Evolutionary conservation across 2,329 filamentous ascomycete species (phyloP), one percentile per base, ranked within the genome.

Genomic region (Coniochaeta sp.): DNA sequence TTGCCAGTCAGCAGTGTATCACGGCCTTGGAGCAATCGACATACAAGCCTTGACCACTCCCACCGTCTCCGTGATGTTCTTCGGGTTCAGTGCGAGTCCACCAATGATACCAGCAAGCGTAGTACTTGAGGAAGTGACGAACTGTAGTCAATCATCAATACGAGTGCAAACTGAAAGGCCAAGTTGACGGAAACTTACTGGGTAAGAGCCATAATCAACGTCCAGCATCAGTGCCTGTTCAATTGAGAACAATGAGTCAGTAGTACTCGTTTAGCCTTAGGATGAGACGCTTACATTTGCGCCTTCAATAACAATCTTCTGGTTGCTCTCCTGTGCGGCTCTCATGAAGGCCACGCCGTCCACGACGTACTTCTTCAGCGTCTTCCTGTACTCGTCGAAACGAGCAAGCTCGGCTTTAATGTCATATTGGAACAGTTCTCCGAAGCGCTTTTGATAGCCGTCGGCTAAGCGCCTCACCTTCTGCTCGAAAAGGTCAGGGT

Each of bases 11-110:
- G 64, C 56, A 61, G 58, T 62, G 44, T 59, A 64, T 60, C 40
- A 63, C 54, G 36, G 54, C 58, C 58, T 62, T 47, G 52, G 60
- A 64, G 65, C 58, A 70, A 62, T 57, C 7, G 24, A 70, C 67
- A 60, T 66, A 75, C 86, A 88, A 34, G 86, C 85, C 71, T 89
- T 89, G 32, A 89, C 85, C 12, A 89, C 86, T 58, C 87, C 87
- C 64, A 88, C 81, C 54, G 84, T 79, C 62, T 76, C 80, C 58
- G 77, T 80, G 62, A 89, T 78, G 63, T 84, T 84, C 64, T 77
- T 81, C 62, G 83, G 85, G 68, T 84, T 84, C 50, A 89, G 72
- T 40, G 80, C 80, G 16, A 89, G 76, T 58, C 86, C 86, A 40
- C 82, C 85, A 65, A 89, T 81, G 62, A 87, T 81, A 62, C 86